Evolutionary conservation across 2,329 filamentous ascomycete genomes (phyloP).

Genomic region (Thielaviopsis musarum): DNA sequence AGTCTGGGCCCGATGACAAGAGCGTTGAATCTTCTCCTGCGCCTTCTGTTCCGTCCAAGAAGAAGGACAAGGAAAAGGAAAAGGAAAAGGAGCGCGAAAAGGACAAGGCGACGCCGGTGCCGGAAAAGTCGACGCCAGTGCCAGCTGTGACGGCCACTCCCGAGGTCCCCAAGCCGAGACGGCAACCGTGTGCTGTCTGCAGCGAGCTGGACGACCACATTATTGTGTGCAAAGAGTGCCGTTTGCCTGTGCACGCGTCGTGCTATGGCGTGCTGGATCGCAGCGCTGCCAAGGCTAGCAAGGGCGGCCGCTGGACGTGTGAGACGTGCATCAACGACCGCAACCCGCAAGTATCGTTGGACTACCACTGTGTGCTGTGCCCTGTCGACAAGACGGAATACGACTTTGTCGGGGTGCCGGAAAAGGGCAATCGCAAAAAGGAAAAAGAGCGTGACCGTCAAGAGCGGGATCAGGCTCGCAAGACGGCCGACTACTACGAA

Average conservation of each 20-base stretch:
- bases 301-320: slow-evolving; percentile 70
- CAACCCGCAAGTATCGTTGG: slow-evolving; percentile 79
- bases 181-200: slow-evolving; percentile 76
- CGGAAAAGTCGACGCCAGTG: slow-evolving; percentile 29
- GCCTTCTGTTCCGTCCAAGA: slow-evolving; percentile 28
- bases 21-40: slow-evolving; percentile 27
- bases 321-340: slow-evolving; percentile 94
- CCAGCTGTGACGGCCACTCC: neutral
- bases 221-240: slow-evolving; percentile 71
- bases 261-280: slow-evolving; percentile 78
- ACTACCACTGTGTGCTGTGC: slow-evolving; percentile 86
- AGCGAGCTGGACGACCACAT: slow-evolving; percentile 57
- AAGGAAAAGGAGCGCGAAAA: slow-evolving; percentile 6
- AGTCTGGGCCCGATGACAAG: slow-evolving; percentile 30
- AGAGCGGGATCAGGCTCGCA: slow-evolving; percentile 69
- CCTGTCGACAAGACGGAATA: slow-evolving; percentile 66
- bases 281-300: slow-evolving; percentile 25
- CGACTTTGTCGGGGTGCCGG: slow-evolving; percentile 66
- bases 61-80: slow-evolving; percentile 16
- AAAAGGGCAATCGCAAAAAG: slow-evolving; percentile 47
- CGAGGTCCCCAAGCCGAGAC: slow-evolving; percentile 51
- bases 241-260: slow-evolving; percentile 74
- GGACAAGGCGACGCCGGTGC: slow-evolving; percentile 1
- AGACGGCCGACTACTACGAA: slow-evolving; percentile 65
- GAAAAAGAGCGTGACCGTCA: slow-evolving; percentile 76